Base-by-base conservation (phyloP, 495 filamentous ascomycete species). In the Aspergillus funiculosus region DNA sequence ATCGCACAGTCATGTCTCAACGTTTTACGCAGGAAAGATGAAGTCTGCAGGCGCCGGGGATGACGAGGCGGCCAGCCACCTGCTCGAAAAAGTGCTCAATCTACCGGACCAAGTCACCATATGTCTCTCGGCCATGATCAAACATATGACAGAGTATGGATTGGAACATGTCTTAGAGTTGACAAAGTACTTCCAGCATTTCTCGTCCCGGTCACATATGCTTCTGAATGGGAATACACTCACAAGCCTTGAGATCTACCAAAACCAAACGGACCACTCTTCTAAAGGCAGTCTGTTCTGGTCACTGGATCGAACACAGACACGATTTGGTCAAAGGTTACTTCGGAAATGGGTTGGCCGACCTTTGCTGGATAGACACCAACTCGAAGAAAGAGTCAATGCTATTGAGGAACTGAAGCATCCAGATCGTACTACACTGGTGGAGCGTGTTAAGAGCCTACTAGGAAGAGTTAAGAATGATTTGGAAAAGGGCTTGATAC, bases 151-250 rank as follows among this genome's bases (percentile, higher is more conserved):
- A 19, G 89, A 94, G 42, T 99, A 97, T 51, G 90, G 89, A 1
- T 73, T 99, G 29, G 85, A 99, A 58, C 90, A 99, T 67, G 87
- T 99, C 26, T 95, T 99, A 53, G 86, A 95, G 58, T 64, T 99
- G 24, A 97, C 92, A 6, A 95, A 95, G 51, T 95, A 97, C 59
- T 99, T 99, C 64, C 86, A 97, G 58, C 86, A 90, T 0, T 99
- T 99, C 64, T 94, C 86, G 56, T 86, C 91, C 2, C 74, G 92
- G 20, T 89, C 90, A 10, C 89, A 96, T 54, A 97, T 99, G 92
- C 72, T 97, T 3, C 73, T 99, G 48, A 96, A 95, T 56, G 92
- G 90, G 13, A 99, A 95, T 44, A 99, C 89, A 0, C 59, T 99
- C 26, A 88, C 89, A 10, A 95, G 87, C 56, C 73, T 99, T 10